Evolutionary conservation across 2,329 filamentous ascomycete species (phyloP), one percentile per base, ranked within the genome.

Genomic region (Botrytis hyacinthi): DNA sequence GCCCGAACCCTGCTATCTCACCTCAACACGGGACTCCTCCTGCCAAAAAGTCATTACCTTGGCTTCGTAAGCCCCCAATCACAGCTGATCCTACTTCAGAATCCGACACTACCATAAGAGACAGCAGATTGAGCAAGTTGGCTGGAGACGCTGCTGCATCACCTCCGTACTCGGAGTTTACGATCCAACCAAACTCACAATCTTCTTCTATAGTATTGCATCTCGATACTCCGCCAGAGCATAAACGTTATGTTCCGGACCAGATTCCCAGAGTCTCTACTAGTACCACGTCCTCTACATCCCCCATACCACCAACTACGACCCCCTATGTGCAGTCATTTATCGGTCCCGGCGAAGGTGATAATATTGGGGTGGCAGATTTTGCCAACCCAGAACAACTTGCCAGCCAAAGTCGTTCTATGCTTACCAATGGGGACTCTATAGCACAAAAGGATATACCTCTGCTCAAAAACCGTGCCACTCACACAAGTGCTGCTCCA

Each of bases 41-140:
- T 10, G 69, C 70, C 1, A 80, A 73, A 65, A 76, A 75, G 44
- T 74, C 77, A 37, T 73, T 79, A 61, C 79, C 77, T 42, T 80
- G 79, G 79, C 74, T 80, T 54, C 76, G 76, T 29, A 79, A 76
- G 66, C 61, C 66, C 12, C 74, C 75, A 44, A 29, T 70, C 18
- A 73, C 74, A 65, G 70, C 73, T 32, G 73, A 74, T 62, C 12
- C 68, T 14, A 32, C 75, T 51, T 72, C 71, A 14, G 16, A 46
- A 12, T 14, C 37, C 7, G 62, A 32, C 32, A 35, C 16, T 29
- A 22, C 22, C 2, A 37, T n/a, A 37, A 60, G 37, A 42, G 32
- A 57, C 29, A 32, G 29, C 16, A 42, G 48, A 48, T 29, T 46
- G 29, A 32, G n/a, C 42, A 68, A 68, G 9, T 37, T 72, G 14